phyloP scores from a whole-genome alignment of 2,329 filamentous ascomycete species.

The Trichoderma sp. region DNA sequence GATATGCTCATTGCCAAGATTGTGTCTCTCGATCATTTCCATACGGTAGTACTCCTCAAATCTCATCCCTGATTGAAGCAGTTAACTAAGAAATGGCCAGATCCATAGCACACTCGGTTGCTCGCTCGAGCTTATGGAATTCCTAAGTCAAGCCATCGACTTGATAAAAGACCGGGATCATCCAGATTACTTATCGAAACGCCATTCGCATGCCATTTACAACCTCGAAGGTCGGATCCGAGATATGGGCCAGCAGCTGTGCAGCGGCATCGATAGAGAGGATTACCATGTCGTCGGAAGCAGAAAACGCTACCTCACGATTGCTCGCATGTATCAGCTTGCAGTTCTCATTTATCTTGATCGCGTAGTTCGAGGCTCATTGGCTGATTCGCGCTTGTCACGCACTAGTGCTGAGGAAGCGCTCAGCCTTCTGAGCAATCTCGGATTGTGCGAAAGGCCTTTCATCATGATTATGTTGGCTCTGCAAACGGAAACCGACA shows the following conservation, averaged over 20 bases:
- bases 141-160: constrained; percentile 1
- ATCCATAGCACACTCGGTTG: constrained; percentile 16
- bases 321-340: constrained; percentile 18
- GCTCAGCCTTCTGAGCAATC: background rate
- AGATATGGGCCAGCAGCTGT: constrained; percentile 6
- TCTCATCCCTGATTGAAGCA: background rate
- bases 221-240: background rate
- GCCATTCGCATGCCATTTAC: background rate
- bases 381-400: constrained; percentile 5
- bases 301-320: constrained; percentile 1
- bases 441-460: constrained; percentile 15
- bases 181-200: background rate
- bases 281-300: constrained; percentile 14
- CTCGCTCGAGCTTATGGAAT: constrained; percentile 16
- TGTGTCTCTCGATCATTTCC: background rate
- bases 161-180: background rate
- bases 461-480: constrained; percentile 15
- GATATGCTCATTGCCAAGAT: constrained; percentile 9
- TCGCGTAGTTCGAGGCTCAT: constrained; percentile 13
- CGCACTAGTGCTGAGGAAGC: constrained; percentile 11
- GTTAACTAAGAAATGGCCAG: background rate
- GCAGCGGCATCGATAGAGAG: constrained; percentile 15
- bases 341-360: constrained; percentile 18
- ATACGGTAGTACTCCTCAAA: background rate
- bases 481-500: constrained; percentile 6